phyloP scores from a whole-genome alignment of 148 eudicot genomes.

The Cornus florida region DNA sequence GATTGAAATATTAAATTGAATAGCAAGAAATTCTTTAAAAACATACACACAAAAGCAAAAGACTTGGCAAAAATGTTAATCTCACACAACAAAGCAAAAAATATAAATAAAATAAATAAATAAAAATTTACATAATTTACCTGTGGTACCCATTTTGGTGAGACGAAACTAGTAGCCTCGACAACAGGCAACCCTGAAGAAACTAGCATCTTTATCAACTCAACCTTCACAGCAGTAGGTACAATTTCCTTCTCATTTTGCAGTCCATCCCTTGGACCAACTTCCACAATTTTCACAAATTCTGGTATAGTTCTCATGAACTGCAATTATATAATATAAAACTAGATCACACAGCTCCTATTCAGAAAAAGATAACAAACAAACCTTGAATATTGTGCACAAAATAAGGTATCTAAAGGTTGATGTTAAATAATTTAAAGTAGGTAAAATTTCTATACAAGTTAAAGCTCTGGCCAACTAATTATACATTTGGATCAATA shows the following conservation, averaged over 20 bases:
- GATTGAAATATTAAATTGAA: not conserved
- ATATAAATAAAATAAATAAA: not conserved
- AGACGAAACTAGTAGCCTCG: constrained; percentile 96
- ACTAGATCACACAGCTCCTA: constrained; percentile 9
- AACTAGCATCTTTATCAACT: constrained; percentile 85
- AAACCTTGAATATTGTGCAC: not conserved
- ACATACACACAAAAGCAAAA: not conserved
- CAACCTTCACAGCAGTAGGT: constrained; percentile 79
- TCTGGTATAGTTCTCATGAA: constrained; percentile 55
- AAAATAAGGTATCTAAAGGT: not conserved
- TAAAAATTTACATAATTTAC: constrained; percentile 27
- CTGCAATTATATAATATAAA: constrained; percentile 49
- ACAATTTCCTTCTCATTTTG: constrained; percentile 86
- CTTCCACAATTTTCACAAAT: constrained; percentile 89
- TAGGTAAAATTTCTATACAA: not conserved
- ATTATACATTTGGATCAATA: not conserved
- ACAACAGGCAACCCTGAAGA: constrained; percentile 88
- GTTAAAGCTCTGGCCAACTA: not conserved
- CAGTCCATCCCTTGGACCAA: constrained; percentile 95
- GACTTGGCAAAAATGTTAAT: not conserved
- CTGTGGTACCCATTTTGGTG: constrained; percentile 99
- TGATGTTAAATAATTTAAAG: not conserved
- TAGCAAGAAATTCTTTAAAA: not conserved
- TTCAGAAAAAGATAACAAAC: not conserved
- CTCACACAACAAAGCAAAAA: not conserved